A percentile compares a stretch with the other conserved stretches of the same genome.
phyloP scores from a whole-genome alignment of 371 early-diverging fungal species.

The Actinomortierella wolfii region DNA sequence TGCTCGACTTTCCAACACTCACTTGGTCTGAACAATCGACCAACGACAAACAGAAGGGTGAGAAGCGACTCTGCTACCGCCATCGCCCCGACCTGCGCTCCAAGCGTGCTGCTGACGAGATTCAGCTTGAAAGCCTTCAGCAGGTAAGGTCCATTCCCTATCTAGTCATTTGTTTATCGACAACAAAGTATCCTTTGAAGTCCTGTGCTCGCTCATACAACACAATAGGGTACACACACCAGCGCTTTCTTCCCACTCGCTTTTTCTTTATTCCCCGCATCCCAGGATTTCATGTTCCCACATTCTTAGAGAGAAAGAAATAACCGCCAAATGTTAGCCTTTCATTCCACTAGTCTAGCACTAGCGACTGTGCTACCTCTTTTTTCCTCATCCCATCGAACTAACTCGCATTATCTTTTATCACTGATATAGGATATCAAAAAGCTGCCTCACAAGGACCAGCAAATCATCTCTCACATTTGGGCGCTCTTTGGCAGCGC shows the following conservation, averaged over 20 bases:
- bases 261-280: no score
- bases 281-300: not conserved
- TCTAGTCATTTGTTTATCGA: no score
- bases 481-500: slow-evolving; percentile 54
- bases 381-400: no score
- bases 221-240: no score
- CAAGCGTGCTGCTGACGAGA: slow-evolving; percentile 34
- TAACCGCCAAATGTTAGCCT: no score
- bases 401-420: no score
- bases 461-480: slow-evolving; percentile 42
- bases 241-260: no score
- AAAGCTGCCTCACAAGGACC: slow-evolving; percentile 38
- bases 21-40: slow-evolving; percentile 38
- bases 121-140: slow-evolving; percentile 31
- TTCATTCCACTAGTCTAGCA: no score
- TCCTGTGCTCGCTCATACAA: not conserved
- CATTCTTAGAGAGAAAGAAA: no score
- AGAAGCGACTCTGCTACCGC: slow-evolving; percentile 44
- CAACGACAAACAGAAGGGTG: slow-evolving; percentile 12
- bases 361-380: no score
- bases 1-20: slow-evolving; percentile 30
- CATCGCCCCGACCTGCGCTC: slow-evolving; percentile 39
- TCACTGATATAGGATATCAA: slow-evolving; percentile 18
- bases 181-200: no score
- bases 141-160: slow-evolving; percentile 24